Evolutionary conservation across 441 rosid genomes (phyloP).

Genomic region (Isatis lusitanica): DNA sequence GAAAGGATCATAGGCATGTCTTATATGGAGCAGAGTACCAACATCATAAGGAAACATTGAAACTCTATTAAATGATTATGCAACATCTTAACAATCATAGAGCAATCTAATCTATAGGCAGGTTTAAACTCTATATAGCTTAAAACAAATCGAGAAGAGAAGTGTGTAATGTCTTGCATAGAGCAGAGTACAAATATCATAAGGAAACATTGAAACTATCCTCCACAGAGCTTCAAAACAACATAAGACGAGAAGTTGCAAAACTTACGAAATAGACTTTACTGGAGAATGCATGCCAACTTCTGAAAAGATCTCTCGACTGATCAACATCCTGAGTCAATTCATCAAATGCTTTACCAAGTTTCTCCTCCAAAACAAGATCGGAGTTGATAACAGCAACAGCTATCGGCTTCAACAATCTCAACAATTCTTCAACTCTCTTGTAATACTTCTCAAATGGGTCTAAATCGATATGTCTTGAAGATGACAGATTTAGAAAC

Average conservation of each 20-base stretch:
- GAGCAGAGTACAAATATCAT: background rate
- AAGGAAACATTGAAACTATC: background rate
- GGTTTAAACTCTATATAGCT: background rate
- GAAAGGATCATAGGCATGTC: conserved; percentile 5
- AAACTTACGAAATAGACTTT: conserved; percentile 83
- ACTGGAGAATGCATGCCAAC: conserved; percentile 77
- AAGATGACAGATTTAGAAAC: conserved; percentile 60
- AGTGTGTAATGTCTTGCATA: background rate
- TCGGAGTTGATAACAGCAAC: conserved; percentile 57
- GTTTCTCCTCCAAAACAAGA: conserved; percentile 57
- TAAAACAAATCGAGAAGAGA: too few species aligned
- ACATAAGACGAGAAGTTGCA: background rate
- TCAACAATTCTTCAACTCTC: conserved; percentile 71
- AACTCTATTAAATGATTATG: background rate
- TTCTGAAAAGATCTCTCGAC: conserved; percentile 61
- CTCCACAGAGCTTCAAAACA: background rate
- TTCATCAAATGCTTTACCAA: conserved; percentile 60
- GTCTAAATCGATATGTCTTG: conserved; percentile 56
- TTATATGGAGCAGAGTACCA: background rate
- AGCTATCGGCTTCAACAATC: conserved; percentile 72
- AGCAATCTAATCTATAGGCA: too few species aligned
- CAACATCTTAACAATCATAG: too few species aligned
- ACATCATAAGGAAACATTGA: background rate
- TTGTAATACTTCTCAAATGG: conserved; percentile 66
- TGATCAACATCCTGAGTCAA: conserved; percentile 68